Base-by-base conservation (phyloP, 2,329 filamentous ascomycete genomes). In the Fusarium lyarnte region DNA sequence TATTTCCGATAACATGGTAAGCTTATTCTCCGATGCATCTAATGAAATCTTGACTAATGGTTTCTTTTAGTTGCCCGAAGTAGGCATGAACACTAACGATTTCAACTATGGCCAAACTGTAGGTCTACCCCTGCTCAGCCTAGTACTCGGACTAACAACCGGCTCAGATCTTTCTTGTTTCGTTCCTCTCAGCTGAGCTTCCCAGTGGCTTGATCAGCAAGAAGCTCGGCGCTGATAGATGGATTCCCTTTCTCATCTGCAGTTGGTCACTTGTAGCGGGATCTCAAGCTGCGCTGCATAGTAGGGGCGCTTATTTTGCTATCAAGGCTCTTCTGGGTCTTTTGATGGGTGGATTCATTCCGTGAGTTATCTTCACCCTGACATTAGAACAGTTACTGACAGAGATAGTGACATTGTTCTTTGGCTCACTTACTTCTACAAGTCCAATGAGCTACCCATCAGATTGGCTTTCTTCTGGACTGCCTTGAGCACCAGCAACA, bases 401-500 rank as follows among this genome's bases (percentile, higher is more conserved):
- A 25, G 14, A 3, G 8, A 3, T 2, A 79, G 78, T 25, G 76
- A 82, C 66, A 88, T 89, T 27, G 87, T 92, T 19, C 82, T 92
- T 0, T 94, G 91, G 80, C 84, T 94, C 9, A 91, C 89, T 7
- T 94, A 94, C 79, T 95, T 92, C 81, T 95, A 94, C 82, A 94
- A 89, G 49, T 89, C 89, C 1, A 86, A 86, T 58, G 93, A 94
- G 78, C 83, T 95, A 0, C 91, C 92, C 0, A 86, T 87, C 16
- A 87, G 93, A 2, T 82, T 94, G 23, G 88, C 77, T 16, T 89
- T 73, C 89, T 94, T 94, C 82, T 94, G 92, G 92, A 89, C 89
- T 0, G 87, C 91, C 0, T 89, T 92, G 17, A 87, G 87, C 63
- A 84, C 84, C 0, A 87, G 87, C 0, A 84, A 87, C 43, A 88